Percentiles rank a stretch among this genome's conserved stretches.
Conservation (phyloP, 164 flowering plant species). For the Sextonia rubra region DNA sequence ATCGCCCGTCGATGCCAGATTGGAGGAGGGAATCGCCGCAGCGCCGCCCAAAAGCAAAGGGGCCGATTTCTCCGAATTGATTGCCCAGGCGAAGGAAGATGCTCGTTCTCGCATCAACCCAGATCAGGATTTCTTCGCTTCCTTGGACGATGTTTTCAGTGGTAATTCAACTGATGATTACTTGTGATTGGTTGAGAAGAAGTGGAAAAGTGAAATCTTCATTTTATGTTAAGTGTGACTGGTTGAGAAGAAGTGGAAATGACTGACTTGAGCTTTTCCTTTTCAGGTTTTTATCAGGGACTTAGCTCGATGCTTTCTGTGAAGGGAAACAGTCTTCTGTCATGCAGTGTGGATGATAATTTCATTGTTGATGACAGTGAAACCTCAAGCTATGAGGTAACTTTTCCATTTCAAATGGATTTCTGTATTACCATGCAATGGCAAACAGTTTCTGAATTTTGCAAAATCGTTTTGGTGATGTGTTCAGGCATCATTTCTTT, state of each 20-base stretch:
- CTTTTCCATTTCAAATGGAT: not conserved
- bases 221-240: no score
- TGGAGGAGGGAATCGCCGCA: conserved; percentile 24
- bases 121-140: conserved; percentile 25
- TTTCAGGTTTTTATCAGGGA: conserved; percentile 41
- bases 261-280: conserved; percentile 14
- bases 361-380: conserved; percentile 58
- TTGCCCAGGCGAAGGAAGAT: conserved; percentile 48
- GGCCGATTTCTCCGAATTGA: conserved; percentile 52
- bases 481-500: conserved; percentile 61
- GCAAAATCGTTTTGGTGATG: not conserved
- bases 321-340: conserved; percentile 50
- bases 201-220: no score
- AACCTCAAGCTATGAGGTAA: conserved; percentile 46
- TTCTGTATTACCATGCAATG: not conserved
- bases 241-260: no score
- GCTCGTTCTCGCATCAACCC: conserved; percentile 4
- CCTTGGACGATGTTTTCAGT: conserved; percentile 38
- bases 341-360: conserved; percentile 52
- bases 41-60: conserved; percentile 73
- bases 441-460: not conserved
- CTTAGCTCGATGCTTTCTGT: conserved; percentile 57
- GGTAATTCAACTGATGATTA: conserved; percentile 24
- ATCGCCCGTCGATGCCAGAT: not conserved
- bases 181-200: no score